A percentile compares a stretch with the other conserved stretches of the same genome.
Evolutionary conservation across 2,329 filamentous ascomycete species (phyloP).

Genomic region (Neocatenulostroma microsporum): DNA sequence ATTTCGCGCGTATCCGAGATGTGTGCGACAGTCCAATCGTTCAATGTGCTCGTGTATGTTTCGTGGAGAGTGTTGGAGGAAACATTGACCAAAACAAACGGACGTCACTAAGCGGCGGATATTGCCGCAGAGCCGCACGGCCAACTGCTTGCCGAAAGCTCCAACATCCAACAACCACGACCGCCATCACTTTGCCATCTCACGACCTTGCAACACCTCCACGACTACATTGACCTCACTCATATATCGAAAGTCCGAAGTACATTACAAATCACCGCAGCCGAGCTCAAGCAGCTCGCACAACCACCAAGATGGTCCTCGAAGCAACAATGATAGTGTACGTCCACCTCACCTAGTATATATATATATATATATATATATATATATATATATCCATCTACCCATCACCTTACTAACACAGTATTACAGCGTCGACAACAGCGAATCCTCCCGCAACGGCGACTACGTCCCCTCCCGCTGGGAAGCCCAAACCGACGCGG

Average conservation of each 20-base stretch:
- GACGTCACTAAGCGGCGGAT: constrained; percentile 4
- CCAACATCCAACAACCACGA: constrained; percentile 1
- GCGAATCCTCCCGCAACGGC: constrained; percentile 95
- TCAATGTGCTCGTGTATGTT: no score
- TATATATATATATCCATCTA: no score
- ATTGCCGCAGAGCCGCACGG: constrained; percentile 9
- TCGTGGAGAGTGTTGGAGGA: no score
- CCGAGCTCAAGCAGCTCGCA: constrained; percentile 1
- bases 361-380: no score
- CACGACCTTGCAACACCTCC: neutral
- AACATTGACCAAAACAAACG: constrained; percentile 8
- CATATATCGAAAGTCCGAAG: neutral
- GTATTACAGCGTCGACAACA: constrained; percentile 75
- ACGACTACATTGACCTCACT: no score
- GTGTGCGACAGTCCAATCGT: no score
- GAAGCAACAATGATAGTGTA: constrained; percentile 98
- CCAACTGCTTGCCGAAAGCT: constrained; percentile 1
- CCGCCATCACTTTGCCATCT: constrained; percentile 5
- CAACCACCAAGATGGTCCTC: constrained; percentile 73
- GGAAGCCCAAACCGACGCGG: constrained; percentile 91
- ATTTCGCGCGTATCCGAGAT: neutral
- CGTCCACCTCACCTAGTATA: constrained; percentile 9
- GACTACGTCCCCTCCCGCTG: constrained; percentile 87
- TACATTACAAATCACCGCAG: neutral
- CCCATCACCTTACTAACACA: constrained; percentile 3